A percentile compares a stretch with the other conserved stretches of the same genome.
Evolutionary conservation across 345 rosid species (phyloP).

Genomic region (Eucalyptus erythrocorys): DNA sequence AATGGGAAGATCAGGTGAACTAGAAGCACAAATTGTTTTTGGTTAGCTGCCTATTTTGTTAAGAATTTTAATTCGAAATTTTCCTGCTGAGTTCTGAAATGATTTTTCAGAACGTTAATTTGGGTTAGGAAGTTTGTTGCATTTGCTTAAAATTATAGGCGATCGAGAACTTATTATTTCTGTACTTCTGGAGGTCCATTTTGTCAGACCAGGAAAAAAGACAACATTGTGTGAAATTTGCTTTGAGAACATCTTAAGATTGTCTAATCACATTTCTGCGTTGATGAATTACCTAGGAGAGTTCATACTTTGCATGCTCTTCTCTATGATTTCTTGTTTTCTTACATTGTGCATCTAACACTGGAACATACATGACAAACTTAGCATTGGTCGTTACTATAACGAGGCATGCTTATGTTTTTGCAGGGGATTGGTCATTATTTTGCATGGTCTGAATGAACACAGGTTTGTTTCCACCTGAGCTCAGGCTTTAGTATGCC

Average conservation of each 20-base stretch:
- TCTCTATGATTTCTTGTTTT: not conserved
- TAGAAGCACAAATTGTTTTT: not conserved
- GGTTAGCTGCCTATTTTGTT: not conserved
- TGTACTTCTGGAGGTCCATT: not conserved
- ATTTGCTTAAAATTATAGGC: not conserved
- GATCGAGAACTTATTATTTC: not conserved
- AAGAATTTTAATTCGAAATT: not conserved
- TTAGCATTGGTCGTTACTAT: not conserved
- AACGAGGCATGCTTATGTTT: not conserved
- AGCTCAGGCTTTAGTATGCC: not conserved
- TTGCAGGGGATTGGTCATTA: constrained; percentile 73
- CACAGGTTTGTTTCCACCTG: constrained; percentile 47
- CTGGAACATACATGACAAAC: not conserved
- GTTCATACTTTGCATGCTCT: not conserved
- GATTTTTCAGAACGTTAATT: not conserved
- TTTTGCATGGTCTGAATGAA: constrained; percentile 87
- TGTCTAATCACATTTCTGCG: not conserved
- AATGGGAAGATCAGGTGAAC: constrained; percentile 41
- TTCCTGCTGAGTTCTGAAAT: not conserved
- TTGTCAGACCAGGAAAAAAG: not conserved
- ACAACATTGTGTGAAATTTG: not conserved
- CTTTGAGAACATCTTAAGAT: not conserved
- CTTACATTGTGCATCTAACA: not conserved
- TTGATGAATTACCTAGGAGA: not conserved
- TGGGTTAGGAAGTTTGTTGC: not conserved